Conservation (phyloP, 2,329 filamentous ascomycete genomes). For the Stagonosporopsis chrysanthemi region DNA sequence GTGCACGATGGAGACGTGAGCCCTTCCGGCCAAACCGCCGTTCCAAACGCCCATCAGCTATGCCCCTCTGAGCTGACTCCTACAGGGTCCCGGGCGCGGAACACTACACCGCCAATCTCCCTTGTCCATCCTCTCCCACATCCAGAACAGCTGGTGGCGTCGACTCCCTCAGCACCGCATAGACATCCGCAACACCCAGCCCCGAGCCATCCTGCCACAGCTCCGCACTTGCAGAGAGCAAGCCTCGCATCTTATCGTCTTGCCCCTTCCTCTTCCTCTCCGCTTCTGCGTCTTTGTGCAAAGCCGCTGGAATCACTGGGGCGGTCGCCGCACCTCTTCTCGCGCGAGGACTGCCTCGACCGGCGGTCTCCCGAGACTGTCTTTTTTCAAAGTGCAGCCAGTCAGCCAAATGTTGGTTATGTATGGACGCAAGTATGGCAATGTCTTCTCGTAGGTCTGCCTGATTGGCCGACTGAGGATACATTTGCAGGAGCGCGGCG, state of each 20-base stretch:
- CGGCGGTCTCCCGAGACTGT: background rate
- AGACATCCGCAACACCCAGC: slow-evolving; percentile 27
- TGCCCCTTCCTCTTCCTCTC: background rate
- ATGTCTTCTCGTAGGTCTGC: slow-evolving; percentile 30
- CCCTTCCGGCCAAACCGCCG: too few species aligned
- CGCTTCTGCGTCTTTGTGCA: background rate
- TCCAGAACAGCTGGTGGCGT: background rate
- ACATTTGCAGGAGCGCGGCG: slow-evolving; percentile 26
- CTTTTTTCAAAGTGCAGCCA: slow-evolving; percentile 25
- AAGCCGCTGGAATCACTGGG: background rate
- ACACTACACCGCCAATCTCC: too few species aligned
- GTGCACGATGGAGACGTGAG: too few species aligned
- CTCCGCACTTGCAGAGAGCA: slow-evolving; percentile 25
- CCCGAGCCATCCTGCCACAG: slow-evolving; percentile 33
- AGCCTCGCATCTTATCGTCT: slow-evolving; percentile 22
- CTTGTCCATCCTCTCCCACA: too few species aligned
- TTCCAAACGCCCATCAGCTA: too few species aligned
- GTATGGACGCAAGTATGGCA: slow-evolving; percentile 22
- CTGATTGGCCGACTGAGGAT: slow-evolving; percentile 23
- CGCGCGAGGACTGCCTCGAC: background rate
- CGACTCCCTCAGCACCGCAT: background rate
- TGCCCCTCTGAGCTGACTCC: too few species aligned
- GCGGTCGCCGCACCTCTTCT: background rate
- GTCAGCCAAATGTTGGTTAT: slow-evolving; percentile 22
- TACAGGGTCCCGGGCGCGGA: too few species aligned